Percentiles rank a stretch among this genome's conserved stretches.
Conservation (phyloP, 805 yeast genomes). For the Candida ascalaphidarum region DNA sequence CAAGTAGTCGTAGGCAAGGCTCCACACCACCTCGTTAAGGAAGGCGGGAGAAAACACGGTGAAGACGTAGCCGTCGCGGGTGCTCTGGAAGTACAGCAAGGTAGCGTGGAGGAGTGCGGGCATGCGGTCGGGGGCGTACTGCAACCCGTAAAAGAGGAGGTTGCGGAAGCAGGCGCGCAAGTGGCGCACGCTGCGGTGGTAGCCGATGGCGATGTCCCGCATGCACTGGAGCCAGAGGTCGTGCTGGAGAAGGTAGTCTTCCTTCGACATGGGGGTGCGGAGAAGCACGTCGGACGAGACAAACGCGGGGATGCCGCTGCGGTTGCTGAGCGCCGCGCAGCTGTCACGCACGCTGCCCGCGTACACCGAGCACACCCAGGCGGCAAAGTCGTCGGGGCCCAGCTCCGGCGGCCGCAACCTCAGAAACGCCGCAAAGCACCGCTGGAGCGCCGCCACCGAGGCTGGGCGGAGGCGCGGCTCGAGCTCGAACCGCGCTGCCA, state of each 20-base stretch:
- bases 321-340: constrained; percentile 20
- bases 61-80: no score
- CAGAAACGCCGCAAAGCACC: no score
- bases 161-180: constrained; percentile 15
- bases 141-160: constrained; percentile 18
- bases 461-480: no score
- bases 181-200: constrained; percentile 11
- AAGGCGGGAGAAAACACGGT: no score
- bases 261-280: constrained; percentile 24
- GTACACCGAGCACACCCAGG: constrained; percentile 25
- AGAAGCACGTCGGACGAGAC: constrained; percentile 28
- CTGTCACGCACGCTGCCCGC: constrained; percentile 22
- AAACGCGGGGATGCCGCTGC: constrained; percentile 27
- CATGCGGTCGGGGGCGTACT: constrained; percentile 13
- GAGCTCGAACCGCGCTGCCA: no score
- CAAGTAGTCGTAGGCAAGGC: constrained; percentile 8
- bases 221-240: constrained; percentile 27
- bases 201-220: constrained; percentile 12
- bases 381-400: constrained; percentile 4
- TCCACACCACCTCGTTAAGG: constrained; percentile 19
- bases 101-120: constrained; percentile 10
- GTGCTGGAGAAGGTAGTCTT: constrained; percentile 24
- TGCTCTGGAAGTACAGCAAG: no score
- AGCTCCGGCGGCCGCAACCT: no score
- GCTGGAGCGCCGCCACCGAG: no score